phyloP scores from a whole-genome alignment of 805 yeast species.

The Crinitomyces ghanaensis region DNA sequence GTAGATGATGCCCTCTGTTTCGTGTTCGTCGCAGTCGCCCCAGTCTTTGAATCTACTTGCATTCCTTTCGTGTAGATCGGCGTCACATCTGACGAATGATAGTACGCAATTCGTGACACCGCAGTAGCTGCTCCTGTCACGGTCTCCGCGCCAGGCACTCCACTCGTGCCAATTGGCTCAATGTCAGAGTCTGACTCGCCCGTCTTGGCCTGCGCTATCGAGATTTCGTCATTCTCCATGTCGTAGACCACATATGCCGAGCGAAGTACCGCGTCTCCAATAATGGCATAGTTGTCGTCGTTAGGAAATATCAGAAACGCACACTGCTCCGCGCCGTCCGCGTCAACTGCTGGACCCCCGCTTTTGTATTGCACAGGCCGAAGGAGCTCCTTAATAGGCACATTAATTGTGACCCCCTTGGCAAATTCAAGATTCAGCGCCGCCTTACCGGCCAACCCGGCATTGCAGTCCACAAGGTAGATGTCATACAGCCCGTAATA shows the following conservation, averaged over 20 bases:
- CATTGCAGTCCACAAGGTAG: conserved; percentile 6
- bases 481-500: conserved; percentile 3
- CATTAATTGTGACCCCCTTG: conserved; percentile 18
- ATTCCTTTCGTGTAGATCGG: no score
- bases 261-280: conserved; percentile 56
- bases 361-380: no score
- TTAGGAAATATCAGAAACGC: no score
- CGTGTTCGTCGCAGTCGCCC: no score
- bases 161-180: conserved; percentile 12
- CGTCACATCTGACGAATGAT: no score
- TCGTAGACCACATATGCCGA: conserved; percentile 57
- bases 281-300: conserved; percentile 28
- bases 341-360: background rate
- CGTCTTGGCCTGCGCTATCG: conserved; percentile 40
- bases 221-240: conserved; percentile 40
- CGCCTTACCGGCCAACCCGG: no score
- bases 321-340: conserved; percentile 3
- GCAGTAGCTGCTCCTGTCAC: no score
- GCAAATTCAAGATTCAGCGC: no score
- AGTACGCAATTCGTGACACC: no score
- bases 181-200: conserved; percentile 16
- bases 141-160: conserved; percentile 26
- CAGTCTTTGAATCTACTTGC: no score
- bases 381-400: conserved; percentile 18
- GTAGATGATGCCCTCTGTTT: no score